Evolutionary conservation across 2,329 filamentous ascomycete genomes (phyloP).

Genomic region (Pestalotiopsis sp.): DNA sequence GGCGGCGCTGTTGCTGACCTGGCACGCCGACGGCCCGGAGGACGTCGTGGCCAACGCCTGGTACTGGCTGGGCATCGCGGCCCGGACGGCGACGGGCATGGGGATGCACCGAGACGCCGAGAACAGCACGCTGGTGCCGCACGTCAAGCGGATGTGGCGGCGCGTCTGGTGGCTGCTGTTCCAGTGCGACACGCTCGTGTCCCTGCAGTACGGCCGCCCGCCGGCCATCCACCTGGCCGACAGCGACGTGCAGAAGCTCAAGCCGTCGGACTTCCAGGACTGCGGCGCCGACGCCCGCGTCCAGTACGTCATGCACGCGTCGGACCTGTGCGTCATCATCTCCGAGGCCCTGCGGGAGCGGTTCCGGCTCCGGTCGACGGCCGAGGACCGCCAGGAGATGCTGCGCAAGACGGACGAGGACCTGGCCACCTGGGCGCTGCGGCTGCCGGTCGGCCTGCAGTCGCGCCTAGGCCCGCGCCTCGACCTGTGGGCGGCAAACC

Average conservation of each 20-base stretch:
- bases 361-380: constrained; percentile 6
- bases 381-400: constrained; percentile 4
- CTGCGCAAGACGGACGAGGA: constrained; percentile 17
- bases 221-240: constrained; percentile 15
- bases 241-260: constrained; percentile 11
- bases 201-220: constrained; percentile 25
- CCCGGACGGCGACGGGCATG: constrained; percentile 52
- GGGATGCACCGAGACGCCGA: constrained; percentile 51
- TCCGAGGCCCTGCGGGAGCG: constrained; percentile 14
- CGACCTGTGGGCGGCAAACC: constrained; percentile 15
- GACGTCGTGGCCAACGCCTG: constrained; percentile 56
- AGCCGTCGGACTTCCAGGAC: constrained; percentile 13
- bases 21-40: constrained; percentile 58
- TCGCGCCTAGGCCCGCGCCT: background rate
- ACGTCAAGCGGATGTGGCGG: constrained; percentile 38
- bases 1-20: constrained; percentile 55
- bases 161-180: constrained; percentile 44
- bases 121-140: constrained; percentile 28
- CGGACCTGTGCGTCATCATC: constrained; percentile 13
- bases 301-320: constrained; percentile 13
- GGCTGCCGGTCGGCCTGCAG: constrained; percentile 12
- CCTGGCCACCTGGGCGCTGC: constrained; percentile 20
- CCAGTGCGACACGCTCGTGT: constrained; percentile 40
- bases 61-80: constrained; percentile 55
- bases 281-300: constrained; percentile 9